Conservation (phyloP, 2,329 filamentous ascomycete genomes). For the Clonostachys chloroleuca region DNA sequence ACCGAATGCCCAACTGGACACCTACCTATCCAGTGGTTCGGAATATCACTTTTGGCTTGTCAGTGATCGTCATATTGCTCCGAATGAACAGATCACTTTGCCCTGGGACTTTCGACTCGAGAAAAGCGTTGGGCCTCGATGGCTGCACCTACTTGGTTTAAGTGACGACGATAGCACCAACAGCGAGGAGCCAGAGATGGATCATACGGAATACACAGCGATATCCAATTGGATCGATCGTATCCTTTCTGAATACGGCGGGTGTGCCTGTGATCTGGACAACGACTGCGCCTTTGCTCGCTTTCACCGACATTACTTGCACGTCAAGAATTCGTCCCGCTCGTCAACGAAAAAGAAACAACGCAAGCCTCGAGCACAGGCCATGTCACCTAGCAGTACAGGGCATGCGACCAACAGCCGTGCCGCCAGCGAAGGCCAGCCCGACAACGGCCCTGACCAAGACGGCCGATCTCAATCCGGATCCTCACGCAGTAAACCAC, state of each 20-base stretch:
- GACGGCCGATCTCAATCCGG: slow-evolving; percentile 40
- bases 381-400: slow-evolving; percentile 58
- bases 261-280: slow-evolving; percentile 69
- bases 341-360: slow-evolving; percentile 40
- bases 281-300: slow-evolving; percentile 59
- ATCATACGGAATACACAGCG: slow-evolving; percentile 54
- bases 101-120: slow-evolving; percentile 65
- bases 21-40: slow-evolving; percentile 71
- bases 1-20: slow-evolving; percentile 85
- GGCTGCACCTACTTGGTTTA: slow-evolving; percentile 56
- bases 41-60: slow-evolving; percentile 94
- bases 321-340: slow-evolving; percentile 35
- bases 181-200: slow-evolving; percentile 48
- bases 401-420: slow-evolving; percentile 59
- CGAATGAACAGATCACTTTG: slow-evolving; percentile 59
- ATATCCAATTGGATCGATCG: slow-evolving; percentile 63
- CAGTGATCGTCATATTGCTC: slow-evolving; percentile 69
- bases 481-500: slow-evolving; percentile 58
- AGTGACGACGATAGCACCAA: slow-evolving; percentile 50
- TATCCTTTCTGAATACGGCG: slow-evolving; percentile 73
- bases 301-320: slow-evolving; percentile 55
- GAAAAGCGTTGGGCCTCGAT: slow-evolving; percentile 47
- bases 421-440: slow-evolving; percentile 57
- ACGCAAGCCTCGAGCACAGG: slow-evolving; percentile 49
- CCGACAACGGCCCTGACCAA: slow-evolving; percentile 49